Evolutionary conservation across 768 basidiomycete genomes (phyloP).

Genomic region (Tylopilus intermedius): DNA sequence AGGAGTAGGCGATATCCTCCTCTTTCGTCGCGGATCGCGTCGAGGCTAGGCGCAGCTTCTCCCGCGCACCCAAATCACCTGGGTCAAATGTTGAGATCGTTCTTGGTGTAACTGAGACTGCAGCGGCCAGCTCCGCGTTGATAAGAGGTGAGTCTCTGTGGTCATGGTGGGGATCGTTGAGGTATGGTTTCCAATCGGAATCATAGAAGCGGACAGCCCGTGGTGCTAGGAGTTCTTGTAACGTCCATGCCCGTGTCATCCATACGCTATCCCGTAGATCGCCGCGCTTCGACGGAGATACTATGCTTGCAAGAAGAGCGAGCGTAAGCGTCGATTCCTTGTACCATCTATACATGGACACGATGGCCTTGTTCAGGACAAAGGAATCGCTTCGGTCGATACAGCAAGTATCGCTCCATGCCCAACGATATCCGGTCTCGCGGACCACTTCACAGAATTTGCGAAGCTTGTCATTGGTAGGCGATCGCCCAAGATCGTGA

Average conservation of each 20-base stretch:
- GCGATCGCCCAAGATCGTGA: no score
- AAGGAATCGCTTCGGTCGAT: neutral
- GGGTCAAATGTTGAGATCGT: neutral
- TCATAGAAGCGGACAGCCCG: slow-evolving; percentile 8
- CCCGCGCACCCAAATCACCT: neutral
- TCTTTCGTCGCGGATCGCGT: neutral
- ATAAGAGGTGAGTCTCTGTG: slow-evolving; percentile 2
- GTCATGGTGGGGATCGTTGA: neutral
- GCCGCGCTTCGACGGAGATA: neutral
- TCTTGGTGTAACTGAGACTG: neutral
- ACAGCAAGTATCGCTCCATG: neutral
- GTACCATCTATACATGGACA: slow-evolving; percentile 10
- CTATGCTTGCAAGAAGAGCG: neutral
- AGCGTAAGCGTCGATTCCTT: neutral
- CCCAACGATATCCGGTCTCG: neutral
- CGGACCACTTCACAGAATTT: neutral
- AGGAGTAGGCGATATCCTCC: slow-evolving; percentile 2
- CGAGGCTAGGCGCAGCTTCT: slow-evolving; percentile 6
- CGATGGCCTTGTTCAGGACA: neutral
- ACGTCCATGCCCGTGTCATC: slow-evolving; percentile 6
- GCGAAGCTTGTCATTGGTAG: slow-evolving; percentile 1
- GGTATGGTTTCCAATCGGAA: slow-evolving; percentile 3
- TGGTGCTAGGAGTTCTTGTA: slow-evolving; percentile 8
- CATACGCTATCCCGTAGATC: slow-evolving; percentile 1
- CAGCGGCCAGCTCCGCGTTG: neutral